phyloP scores from a whole-genome alignment of 305 asterid species.

The Solanum hybrid region DNA sequence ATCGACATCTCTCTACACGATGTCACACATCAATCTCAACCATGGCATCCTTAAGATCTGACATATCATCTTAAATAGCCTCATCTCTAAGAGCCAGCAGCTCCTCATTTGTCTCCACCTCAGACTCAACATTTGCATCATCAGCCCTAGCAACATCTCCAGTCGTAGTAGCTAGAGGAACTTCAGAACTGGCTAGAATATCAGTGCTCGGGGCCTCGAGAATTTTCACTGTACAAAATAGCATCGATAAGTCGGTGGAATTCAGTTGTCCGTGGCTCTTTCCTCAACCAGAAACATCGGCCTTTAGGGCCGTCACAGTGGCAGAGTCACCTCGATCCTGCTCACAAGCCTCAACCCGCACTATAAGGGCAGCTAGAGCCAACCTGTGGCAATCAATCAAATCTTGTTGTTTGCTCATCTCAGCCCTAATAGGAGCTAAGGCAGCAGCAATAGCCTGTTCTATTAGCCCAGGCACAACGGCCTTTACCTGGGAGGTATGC shows the following conservation, averaged over 20 bases:
- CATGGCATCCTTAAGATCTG: background rate
- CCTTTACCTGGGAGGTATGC: background rate
- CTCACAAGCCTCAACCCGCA: background rate
- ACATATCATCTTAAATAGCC: background rate
- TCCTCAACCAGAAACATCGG: background rate
- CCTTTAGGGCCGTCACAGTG: background rate
- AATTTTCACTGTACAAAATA: background rate
- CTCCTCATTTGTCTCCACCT: background rate
- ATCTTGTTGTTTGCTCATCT: background rate
- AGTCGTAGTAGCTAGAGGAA: background rate
- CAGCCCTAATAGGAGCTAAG: background rate
- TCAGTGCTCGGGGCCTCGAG: background rate
- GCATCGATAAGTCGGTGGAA: background rate
- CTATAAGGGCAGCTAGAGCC: background rate
- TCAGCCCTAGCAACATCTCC: background rate
- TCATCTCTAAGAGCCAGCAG: background rate
- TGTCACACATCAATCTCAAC: background rate
- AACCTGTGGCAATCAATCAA: background rate
- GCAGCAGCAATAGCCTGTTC: background rate
- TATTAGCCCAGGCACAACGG: background rate
- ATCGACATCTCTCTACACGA: background rate
- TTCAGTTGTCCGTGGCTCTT: background rate
- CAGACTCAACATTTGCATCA: background rate
- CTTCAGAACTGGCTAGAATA: background rate
- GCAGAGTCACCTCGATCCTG: background rate